These are phyloP conservation scores for Bacterosira constricta DNA, from an alignment of 108 stramenopile species.

Conservation along the genomic window DNA sequence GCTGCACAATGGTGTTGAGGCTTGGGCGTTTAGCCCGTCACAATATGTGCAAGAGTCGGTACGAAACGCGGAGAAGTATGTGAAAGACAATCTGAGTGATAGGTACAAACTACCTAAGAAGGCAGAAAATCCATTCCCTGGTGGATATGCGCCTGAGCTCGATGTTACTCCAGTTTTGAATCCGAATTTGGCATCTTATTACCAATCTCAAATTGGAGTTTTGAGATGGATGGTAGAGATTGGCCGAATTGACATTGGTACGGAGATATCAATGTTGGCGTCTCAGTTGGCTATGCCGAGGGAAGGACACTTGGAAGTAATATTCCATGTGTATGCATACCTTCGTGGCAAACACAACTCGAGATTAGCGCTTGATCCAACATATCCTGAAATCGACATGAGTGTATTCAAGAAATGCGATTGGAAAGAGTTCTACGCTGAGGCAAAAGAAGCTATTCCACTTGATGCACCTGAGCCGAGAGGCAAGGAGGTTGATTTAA, in stretches of 20 bases:
- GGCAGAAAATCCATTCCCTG: constrained; percentile 15
- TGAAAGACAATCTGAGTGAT: not conserved
- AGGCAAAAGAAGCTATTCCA: constrained; percentile 14
- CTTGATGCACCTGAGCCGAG: constrained; percentile 2
- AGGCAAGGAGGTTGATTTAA: constrained; percentile 7
- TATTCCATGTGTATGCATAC: not conserved
- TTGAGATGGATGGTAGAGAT: constrained; percentile 43
- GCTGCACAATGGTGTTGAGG: constrained; percentile 31
- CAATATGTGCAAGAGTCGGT: constrained; percentile 49
- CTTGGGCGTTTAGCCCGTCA: constrained; percentile 48
- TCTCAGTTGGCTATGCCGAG: constrained; percentile 22
- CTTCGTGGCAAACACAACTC: not conserved
- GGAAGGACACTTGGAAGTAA: constrained; percentile 28
- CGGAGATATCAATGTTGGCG: constrained; percentile 30
- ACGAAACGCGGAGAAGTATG: constrained; percentile 29
- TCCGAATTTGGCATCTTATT: constrained; percentile 21
- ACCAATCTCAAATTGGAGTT: constrained; percentile 44
- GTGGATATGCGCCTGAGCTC: constrained; percentile 26
- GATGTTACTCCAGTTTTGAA: constrained; percentile 28
- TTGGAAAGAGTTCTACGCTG: constrained; percentile 26
- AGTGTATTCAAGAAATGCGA: not conserved
- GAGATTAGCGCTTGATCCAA: constrained; percentile 2
- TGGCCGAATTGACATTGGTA: constrained; percentile 34
- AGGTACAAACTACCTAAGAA: not conserved
- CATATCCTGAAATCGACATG: not conserved